phyloP scores from a whole-genome alignment of 2,329 filamentous ascomycete genomes.

The Rhexocercosporidium sp. region DNA sequence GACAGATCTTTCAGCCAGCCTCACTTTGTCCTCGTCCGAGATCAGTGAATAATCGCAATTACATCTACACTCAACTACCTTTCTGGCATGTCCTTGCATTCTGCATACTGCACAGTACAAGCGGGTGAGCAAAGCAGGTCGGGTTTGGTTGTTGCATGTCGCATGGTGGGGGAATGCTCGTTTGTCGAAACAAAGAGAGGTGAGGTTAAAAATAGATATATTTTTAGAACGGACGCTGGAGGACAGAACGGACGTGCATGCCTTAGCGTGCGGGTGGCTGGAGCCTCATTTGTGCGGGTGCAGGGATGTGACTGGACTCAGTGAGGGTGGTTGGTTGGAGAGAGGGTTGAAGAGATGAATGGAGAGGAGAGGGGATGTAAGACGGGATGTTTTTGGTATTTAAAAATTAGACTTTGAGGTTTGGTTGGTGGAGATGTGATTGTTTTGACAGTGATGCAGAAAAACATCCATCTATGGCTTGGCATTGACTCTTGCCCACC shows the following conservation, averaged over 20 bases:
- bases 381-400: background rate
- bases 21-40: background rate
- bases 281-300: conserved; percentile 21
- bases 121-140: background rate
- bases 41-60: background rate
- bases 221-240: conserved; percentile 1
- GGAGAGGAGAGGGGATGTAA: background rate
- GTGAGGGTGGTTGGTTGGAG: background rate
- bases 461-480: background rate
- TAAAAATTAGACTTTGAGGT: background rate
- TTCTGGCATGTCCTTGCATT: background rate
- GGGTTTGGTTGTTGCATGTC: background rate
- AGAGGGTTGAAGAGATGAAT: background rate
- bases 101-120: too few relatives aligned
- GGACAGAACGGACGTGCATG: background rate
- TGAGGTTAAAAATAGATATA: conserved; percentile 6
- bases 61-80: background rate
- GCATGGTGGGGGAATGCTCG: background rate
- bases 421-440: background rate
- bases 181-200: background rate
- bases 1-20: background rate
- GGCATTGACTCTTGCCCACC: background rate
- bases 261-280: conserved; percentile 23
- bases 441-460: conserved; percentile 1
- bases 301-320: conserved; percentile 1